phyloP scores from a whole-genome alignment of 2,329 filamentous ascomycete genomes.

The Sclerotinia sclerotiorum region DNA sequence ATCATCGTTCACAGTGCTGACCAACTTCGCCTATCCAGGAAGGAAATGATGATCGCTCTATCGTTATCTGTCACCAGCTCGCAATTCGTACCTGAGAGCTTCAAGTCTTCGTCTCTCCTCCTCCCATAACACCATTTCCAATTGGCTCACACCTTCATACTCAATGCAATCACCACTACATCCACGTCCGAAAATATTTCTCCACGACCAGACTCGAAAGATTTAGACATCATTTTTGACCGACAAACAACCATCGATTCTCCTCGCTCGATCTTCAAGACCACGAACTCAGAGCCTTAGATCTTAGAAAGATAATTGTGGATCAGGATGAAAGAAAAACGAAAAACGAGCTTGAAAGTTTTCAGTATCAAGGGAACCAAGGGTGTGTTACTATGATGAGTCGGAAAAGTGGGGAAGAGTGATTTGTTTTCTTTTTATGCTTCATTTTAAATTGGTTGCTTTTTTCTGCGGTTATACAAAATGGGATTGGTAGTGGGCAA shows the following conservation, averaged over 20 bases:
- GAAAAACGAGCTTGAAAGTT: background rate
- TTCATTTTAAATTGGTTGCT: background rate
- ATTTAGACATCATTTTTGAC: background rate
- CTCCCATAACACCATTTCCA: background rate
- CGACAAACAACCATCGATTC: background rate
- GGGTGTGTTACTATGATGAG: background rate
- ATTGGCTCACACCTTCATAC: background rate
- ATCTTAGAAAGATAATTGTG: background rate
- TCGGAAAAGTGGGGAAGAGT: background rate
- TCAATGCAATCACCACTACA: background rate
- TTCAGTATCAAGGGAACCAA: background rate
- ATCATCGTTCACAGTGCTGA: background rate
- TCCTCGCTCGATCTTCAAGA: constrained; percentile 7
- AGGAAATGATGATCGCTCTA: constrained; percentile 6
- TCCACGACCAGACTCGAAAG: background rate
- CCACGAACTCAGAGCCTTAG: background rate
- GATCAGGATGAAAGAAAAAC: background rate
- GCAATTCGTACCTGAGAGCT: background rate
- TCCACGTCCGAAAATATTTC: background rate
- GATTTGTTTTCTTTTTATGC: background rate
- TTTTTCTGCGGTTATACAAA: background rate
- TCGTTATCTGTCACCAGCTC: background rate
- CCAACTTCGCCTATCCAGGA: constrained; percentile 10
- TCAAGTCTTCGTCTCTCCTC: background rate
- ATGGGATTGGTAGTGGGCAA: background rate